A percentile compares a stretch with the other conserved stretches of the same genome.
Conservation (phyloP, 2,329 filamentous ascomycete species). For the Fusarium cicatricum region DNA sequence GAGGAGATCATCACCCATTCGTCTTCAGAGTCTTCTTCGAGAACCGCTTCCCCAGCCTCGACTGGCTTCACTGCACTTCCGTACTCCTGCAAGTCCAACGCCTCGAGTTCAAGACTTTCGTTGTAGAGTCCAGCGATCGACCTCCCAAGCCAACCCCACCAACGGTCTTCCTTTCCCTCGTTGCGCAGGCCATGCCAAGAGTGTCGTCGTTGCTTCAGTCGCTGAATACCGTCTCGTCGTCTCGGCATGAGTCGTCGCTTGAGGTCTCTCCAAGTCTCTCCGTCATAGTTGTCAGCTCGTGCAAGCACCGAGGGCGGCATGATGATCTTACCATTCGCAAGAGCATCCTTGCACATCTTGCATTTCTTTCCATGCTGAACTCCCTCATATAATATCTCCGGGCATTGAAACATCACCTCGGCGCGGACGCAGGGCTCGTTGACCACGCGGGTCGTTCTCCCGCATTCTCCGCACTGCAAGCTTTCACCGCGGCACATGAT, state of each 20-base stretch:
- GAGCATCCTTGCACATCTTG: slow-evolving; percentile 10
- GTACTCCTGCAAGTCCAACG: not conserved
- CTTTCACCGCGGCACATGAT: slow-evolving; percentile 30
- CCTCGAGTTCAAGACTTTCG: not conserved
- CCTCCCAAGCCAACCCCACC: not conserved
- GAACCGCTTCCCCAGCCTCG: not conserved
- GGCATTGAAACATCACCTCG: slow-evolving; percentile 15
- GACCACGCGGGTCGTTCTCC: slow-evolving; percentile 7
- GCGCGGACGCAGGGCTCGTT: slow-evolving; percentile 24
- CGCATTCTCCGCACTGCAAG: slow-evolving; percentile 31
- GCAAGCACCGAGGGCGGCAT: slow-evolving; percentile 7
- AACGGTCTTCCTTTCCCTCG: not conserved
- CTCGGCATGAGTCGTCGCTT: slow-evolving; percentile 6
- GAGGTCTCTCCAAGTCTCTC: slow-evolving; percentile 11
- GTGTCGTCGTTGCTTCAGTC: not conserved
- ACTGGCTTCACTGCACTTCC: not conserved
- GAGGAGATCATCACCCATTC: not conserved
- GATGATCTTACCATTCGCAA: slow-evolving; percentile 2
- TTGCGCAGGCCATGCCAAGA: not conserved
- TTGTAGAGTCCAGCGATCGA: not conserved
- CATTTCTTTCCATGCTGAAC: slow-evolving; percentile 20
- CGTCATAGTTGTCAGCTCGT: slow-evolving; percentile 16
- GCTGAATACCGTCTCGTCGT: not conserved
- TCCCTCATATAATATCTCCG: slow-evolving; percentile 22
- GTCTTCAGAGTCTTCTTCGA: not conserved